These are phyloP conservation scores for Aureobasidium melanogenum DNA, from an alignment of 2,329 filamentous ascomycete species.

Conservation along the genomic window DNA sequence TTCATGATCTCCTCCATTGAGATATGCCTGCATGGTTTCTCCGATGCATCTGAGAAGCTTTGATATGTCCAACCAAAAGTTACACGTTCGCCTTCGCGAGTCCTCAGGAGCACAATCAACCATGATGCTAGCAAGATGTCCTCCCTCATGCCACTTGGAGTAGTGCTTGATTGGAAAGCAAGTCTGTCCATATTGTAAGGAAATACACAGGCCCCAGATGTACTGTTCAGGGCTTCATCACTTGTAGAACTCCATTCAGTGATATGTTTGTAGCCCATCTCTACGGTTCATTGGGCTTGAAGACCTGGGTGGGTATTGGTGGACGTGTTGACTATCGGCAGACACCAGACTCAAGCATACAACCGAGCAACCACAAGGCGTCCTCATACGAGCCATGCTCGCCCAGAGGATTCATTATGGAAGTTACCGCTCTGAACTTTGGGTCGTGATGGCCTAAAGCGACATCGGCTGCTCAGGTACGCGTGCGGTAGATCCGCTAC, in stretches of 20 bases:
- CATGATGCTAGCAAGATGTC: conserved; percentile 36
- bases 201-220: not conserved
- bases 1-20: not conserved
- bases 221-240: not conserved
- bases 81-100: conserved; percentile 30
- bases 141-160: conserved; percentile 27
- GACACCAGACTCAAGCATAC: not conserved
- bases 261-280: not conserved
- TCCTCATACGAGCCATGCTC: not conserved
- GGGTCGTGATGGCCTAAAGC: not conserved
- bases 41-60: conserved; percentile 1
- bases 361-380: not conserved
- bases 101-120: conserved; percentile 37
- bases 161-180: not conserved
- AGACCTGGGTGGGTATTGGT: not conserved
- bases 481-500: not conserved
- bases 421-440: not conserved
- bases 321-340: not conserved
- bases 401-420: not conserved
- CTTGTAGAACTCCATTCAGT: not conserved
- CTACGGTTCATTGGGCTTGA: not conserved
- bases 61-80: conserved; percentile 34
- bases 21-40: not conserved
- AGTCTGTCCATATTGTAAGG: not conserved
- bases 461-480: not conserved